phyloP scores from a whole-genome alignment of 2,329 filamentous ascomycete genomes.

The Pseudogymnoascus sp. region DNA sequence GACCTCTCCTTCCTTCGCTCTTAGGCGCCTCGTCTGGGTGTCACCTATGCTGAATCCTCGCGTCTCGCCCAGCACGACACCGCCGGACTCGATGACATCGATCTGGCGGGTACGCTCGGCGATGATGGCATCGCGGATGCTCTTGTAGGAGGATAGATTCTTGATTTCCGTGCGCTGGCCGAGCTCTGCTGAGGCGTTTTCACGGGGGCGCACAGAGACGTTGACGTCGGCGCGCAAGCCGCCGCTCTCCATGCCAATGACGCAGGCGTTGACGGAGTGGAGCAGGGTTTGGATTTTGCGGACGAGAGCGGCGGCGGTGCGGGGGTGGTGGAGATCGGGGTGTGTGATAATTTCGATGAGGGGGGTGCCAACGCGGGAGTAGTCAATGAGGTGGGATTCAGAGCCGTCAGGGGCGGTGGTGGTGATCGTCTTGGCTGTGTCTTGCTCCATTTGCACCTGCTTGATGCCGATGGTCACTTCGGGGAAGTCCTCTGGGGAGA shows the following conservation, averaged over 20 bases:
- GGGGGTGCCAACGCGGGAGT: conserved; percentile 86
- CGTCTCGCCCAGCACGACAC: conserved; percentile 73
- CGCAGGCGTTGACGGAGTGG: conserved; percentile 73
- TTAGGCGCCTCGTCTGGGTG: conserved; percentile 69
- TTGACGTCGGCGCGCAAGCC: conserved; percentile 92
- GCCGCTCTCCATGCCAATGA: conserved; percentile 86
- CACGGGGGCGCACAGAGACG: conserved; percentile 66
- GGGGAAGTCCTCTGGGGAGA: conserved; percentile 54
- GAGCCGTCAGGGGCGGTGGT: conserved; percentile 51
- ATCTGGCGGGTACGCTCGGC: conserved; percentile 90
- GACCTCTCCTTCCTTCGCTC: conserved; percentile 93
- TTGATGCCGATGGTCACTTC: conserved; percentile 70
- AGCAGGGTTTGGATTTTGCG: conserved; percentile 80
- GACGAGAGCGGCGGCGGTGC: conserved; percentile 80
- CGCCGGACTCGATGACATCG: conserved; percentile 64
- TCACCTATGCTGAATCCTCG: conserved; percentile 84
- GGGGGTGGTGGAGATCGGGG: conserved; percentile 78
- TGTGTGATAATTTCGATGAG: conserved; percentile 92
- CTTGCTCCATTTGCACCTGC: conserved; percentile 95
- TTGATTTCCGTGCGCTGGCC: conserved; percentile 96
- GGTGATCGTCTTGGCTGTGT: conserved; percentile 81
- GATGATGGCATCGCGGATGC: conserved; percentile 88
- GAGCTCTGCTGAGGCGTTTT: conserved; percentile 35
- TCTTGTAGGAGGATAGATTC: conserved; percentile 89
- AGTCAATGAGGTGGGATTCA: conserved; percentile 72